Evolutionary conservation across 257 asterid species (phyloP), one percentile per base, ranked within the genome.

Genomic region (Solanum pennellii): DNA sequence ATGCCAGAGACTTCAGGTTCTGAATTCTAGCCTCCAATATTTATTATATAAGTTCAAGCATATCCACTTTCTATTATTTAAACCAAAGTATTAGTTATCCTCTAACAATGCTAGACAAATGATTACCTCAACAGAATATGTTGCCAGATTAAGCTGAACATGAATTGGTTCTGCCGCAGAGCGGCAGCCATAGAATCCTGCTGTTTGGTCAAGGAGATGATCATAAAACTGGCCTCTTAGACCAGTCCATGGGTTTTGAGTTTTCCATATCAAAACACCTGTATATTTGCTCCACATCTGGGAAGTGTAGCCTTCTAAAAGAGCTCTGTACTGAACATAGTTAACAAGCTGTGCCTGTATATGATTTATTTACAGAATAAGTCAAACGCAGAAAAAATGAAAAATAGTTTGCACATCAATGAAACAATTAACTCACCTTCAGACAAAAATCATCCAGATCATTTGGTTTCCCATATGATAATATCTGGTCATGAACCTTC

Each of bases 231-330:
- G 99, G 74, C 99, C 99, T 85, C 99, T 94, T 59, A 97, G 92
- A 87, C 99, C 99, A 45, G 98, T 94, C 99, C 99, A 97, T 2
- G 99, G 99, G 90, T 97, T 97, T 92, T 95, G 98, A n/a, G 95
- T 97, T 92, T 97, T 97, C 99, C 99, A 97, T 71, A 97, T 97
- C 90, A 97, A 86, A 84, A 97, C 98, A 39, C 99, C 99, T 9
- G 99, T 97, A 91, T 94, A 95, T 91, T 94, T 97, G 91, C 87
- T 95, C 99, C 99, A 97, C 99, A 97, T 97, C 5, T 93, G 98
- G 12, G 99, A 95, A 49, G 98, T 94, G 97, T 98, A 97, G 65
- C 99, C 99, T 91, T 97, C 99, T 82, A 97, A 91, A 56, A 97
- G 98, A 93, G 99, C 99, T 94, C 98, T 94, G 86, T 95, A 97